A percentile compares a stretch with the other conserved stretches of the same genome.
These are phyloP conservation scores for Phytophthora ramorum DNA, from an alignment of 352 stramenopile genomes.

Conservation along the genomic window DNA sequence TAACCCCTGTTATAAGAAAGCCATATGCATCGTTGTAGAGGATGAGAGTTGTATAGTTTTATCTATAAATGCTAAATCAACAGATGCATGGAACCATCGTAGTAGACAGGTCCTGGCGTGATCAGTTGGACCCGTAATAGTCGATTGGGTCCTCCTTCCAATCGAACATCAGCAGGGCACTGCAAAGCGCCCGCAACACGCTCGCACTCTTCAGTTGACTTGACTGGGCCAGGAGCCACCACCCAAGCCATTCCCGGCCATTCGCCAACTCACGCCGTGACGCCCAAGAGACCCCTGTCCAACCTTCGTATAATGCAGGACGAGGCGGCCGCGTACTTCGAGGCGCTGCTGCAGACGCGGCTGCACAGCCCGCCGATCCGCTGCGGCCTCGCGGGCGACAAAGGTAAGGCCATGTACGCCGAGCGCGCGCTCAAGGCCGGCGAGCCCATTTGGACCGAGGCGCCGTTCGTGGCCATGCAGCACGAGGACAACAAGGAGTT, in stretches of 20 bases:
- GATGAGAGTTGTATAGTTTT: not conserved
- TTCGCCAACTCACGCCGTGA: slow-evolving; percentile 16
- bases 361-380: slow-evolving; percentile 59
- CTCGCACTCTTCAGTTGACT: slow-evolving; percentile 7
- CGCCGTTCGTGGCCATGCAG: slow-evolving; percentile 78
- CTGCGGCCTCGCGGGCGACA: slow-evolving; percentile 57
- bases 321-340: slow-evolving; percentile 66
- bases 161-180: slow-evolving; percentile 27
- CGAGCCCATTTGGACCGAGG: slow-evolving; percentile 71
- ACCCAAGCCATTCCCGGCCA: not conserved
- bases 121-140: slow-evolving; percentile 2
- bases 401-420: slow-evolving; percentile 81
- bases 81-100: no score
- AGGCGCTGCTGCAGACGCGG: slow-evolving; percentile 59
- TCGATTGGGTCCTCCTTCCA: slow-evolving; percentile 16
- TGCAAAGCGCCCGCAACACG: slow-evolving; percentile 25
- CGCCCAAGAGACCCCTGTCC: not conserved
- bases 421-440: slow-evolving; percentile 60
- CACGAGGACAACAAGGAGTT: slow-evolving; percentile 79
- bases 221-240: not conserved
- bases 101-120: not conserved
- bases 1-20: not conserved
- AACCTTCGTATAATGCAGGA: slow-evolving; percentile 41
- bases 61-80: not conserved
- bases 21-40: not conserved